Evolutionary conservation across 768 basidiomycete species (phyloP), one percentile per base, ranked within the genome.

Genomic region (Xerocomellus chrysenteron): DNA sequence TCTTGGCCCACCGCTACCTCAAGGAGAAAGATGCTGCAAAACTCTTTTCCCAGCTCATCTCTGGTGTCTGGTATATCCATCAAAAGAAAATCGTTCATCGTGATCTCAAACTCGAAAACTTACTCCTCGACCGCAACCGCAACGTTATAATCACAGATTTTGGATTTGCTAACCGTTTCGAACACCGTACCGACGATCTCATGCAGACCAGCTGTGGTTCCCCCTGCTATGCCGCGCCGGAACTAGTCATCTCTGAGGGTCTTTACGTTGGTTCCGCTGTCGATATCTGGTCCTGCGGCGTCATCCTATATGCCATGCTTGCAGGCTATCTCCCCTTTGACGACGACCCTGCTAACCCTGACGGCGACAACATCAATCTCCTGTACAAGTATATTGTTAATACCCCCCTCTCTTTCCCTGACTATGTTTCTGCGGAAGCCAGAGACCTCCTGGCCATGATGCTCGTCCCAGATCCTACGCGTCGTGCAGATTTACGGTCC

Each of bases 131-230:
- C 77, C 90, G 95, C 58, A 86, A 98, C 68, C 86, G 97, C 49
- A 98, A 99, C 69, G 93, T 99, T 62, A 96, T 99, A 78, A 97
- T 99, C 78, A 98, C 97, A 55, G 97, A 98, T 72, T 99, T 99
- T 72, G 97, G 97, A 13, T 99, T 98, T 67, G 97, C 97, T 57
- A 99, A 98, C 76, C 87, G 90, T 48, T 99, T 98, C 70, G 93
- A 96, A 72, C 92, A 96, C 68, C 85, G 86, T 33, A 61, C 86
- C 11, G 93, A 95, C 74, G 97, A 99, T 69, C 84, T 98, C 61
- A 98, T 98, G 97, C 94, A 97, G 68, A 98, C 97, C 0, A 92
- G 88, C 61, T 98, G 97, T 61, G 97, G 97, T 16, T 91, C 88
- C 30, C 97, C 97, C 0, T 99, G 97, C 74, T 99, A 98, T 71